Evolutionary conservation across 495 filamentous ascomycete genomes (phyloP), one percentile per base, ranked within the genome.

Genomic region (Aspergillus ellipticus): DNA sequence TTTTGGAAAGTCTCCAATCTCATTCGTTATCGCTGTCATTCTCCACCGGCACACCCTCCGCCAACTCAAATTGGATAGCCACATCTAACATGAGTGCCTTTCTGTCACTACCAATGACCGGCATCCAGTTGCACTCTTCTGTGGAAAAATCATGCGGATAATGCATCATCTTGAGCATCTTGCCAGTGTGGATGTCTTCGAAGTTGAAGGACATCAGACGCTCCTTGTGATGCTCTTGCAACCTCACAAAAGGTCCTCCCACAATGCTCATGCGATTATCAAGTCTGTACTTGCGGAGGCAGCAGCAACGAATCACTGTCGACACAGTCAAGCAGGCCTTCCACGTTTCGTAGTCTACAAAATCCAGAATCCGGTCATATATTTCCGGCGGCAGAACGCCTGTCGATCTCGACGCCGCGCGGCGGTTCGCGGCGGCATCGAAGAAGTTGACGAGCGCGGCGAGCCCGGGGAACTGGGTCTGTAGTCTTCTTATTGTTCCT

Each of bases 211-310:
- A 51, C 29, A 20, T 19, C 28, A 37, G 49, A 51, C 24, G 49
- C 2, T 51, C 49, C 10, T 37, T 37, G 29, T 51, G 49, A 35
- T 51, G 17, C 16, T 19, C 19, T 37, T 37, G 8, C 49, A 51
- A 1, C 49, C 49, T 51, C 28, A 51, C 49, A 37, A 51, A 51
- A 35, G 49, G 49, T 2, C 49, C 49, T 51, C 15, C 49, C 24
- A 51, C 29, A 19, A 51, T 51, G 0, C 49, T 51, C 28, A 37
- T 39, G 3, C 49, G 49, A 37, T 51, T 29, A 17, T 51, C 49
- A 51, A 51, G 28, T 29, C 49, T 51, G 49, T 51, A 51, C 29
- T 37, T 51, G 49, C 49, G 49, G 29, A 51, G 49, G 17, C 49
- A 51, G 4, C 28, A 20, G 6, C 11, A 51, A 20, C 49, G 49